Evolutionary conservation across 805 yeast genomes (phyloP), one percentile per base, ranked within the genome.

Genomic region (Saccharomycopsis fermentans): DNA sequence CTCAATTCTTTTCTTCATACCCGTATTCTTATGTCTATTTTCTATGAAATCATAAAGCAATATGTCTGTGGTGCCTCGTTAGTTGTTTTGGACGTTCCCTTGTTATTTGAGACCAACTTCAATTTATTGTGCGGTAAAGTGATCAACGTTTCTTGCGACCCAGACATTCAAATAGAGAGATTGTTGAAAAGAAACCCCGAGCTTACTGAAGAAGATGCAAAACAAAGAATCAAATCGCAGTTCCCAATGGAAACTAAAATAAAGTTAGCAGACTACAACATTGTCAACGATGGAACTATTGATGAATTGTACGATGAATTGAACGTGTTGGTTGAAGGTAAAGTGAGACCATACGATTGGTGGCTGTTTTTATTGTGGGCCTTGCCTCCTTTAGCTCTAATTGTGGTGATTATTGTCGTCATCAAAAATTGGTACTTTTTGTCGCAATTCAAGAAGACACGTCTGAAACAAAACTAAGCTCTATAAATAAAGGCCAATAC

Each of bases 1-100:
- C 74, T 94, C 62, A 94, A 94, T 67, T 67, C 77, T 2, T 83
- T 94, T 12, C 88, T 91, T 0, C 99, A 94, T 68, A 96, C 97
- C 0, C 92, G 89, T 5, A 91, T 94, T 1, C 60, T 58, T 17
- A n/a, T 27, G 17, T 32, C 43, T 27, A 73, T 78, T 63, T 66
- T 68, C 52, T 16, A 16, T 21, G 86, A 81, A 52, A 89, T 92
- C 66, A 68, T 80, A 8, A 72, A 77, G 70, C 80, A 79, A 64
- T 94, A 90, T 77, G 34, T 89, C 14, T 62, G 68, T 9, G 81
- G 89, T 14, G 67, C 81, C 51, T 69, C 75, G 14, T 65, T 90
- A 67, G 90, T 90, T 3, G 72, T 94, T 0, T 70, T 94, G 54
- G 99, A 94, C 67, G 92, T 95, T 2, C 99, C 99, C 1, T 73